phyloP scores from a whole-genome alignment of 164 flowering plant genomes.

The Vitis labrusca region DNA sequence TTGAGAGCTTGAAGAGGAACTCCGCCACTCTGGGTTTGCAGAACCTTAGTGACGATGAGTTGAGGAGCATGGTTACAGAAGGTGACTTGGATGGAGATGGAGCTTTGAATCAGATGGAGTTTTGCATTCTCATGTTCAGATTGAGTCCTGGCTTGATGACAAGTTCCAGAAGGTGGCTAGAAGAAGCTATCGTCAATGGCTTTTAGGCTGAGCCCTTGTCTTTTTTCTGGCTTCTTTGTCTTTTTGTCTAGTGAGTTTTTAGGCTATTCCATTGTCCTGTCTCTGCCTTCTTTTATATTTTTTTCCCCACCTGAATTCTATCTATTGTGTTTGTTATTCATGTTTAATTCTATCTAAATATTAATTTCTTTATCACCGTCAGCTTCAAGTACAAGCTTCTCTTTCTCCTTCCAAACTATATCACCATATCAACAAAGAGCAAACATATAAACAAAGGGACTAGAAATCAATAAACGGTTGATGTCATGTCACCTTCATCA shows the following conservation, averaged over 20 bases:
- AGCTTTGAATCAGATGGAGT: constrained; percentile 50
- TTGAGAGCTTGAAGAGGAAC: constrained; percentile 42
- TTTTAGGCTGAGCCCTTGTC: neutral
- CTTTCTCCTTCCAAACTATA: too few species aligned
- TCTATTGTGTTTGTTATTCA: too few species aligned
- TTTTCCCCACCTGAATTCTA: too few species aligned
- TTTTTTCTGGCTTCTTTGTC: neutral
- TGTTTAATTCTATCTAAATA: too few species aligned
- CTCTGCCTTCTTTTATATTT: too few species aligned
- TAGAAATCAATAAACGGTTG: too few species aligned
- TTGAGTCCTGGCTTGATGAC: constrained; percentile 56
- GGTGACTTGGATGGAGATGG: constrained; percentile 67
- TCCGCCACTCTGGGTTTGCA: constrained; percentile 36
- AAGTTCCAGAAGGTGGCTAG: constrained; percentile 18
- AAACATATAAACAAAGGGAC: too few species aligned
- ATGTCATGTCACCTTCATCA: too few species aligned
- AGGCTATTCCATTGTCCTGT: too few species aligned
- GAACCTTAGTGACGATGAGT: constrained; percentile 48
- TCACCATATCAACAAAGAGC: too few species aligned
- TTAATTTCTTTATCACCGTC: too few species aligned
- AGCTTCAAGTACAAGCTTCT: too few species aligned
- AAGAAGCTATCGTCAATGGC: constrained; percentile 25
- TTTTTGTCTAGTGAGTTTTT: neutral
- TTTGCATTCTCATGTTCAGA: constrained; percentile 60
- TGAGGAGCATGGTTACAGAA: constrained; percentile 52